Base-by-base conservation (phyloP, 2,329 filamentous ascomycete species). In the Phyllosticta paracitricarpa region DNA sequence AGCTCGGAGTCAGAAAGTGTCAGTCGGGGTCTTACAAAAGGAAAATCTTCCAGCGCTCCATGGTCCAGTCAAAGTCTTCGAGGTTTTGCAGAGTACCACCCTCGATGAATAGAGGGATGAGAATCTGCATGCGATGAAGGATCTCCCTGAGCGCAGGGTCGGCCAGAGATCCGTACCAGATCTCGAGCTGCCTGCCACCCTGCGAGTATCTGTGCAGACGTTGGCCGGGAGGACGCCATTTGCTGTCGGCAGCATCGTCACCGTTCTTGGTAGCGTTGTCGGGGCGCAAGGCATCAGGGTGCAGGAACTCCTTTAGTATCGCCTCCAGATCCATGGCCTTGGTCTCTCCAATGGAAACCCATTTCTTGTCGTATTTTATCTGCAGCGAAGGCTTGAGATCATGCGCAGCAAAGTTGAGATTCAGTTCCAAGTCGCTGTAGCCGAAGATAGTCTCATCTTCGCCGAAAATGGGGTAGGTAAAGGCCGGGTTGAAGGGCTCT, bases 401-500 rank as follows among this genome's bases (percentile, higher is more conserved):
- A 71, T 88, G 83, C 51, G 83, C 82, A 35, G 81, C 81, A 66
- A 87, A 86, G 64, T 84, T 84, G 61, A 97, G 77, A 64, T 84
- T 83, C 70, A 97, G 87, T 65, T 85, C 84, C 61, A 96, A 81
- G 59, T 85, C 85, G 71, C 91, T 87, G 79, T 97, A 96, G 48
- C 93, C 93, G 68, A 96, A 92, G 65, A 97, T 93, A 30, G 82
- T 83, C 74, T 99, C 91, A 8, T 94, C 87, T n/a, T 97, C 88
- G 69, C 91, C 91, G 67, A 97, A 97, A 65, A 99, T 88, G 1
- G 90, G 80, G 74, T 97, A 96, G 19, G 93, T 97, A 73, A 92
- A 95, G 70, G 84, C 83, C 0, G 94, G 95, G 63, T 89, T 82
- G 74, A 99, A 97, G 28, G 83, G 66, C 87, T 76, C 33, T 81